Evolutionary conservation across 768 basidiomycete genomes (phyloP), one percentile per base, ranked within the genome.

Genomic region (Mrakia gelida): DNA sequence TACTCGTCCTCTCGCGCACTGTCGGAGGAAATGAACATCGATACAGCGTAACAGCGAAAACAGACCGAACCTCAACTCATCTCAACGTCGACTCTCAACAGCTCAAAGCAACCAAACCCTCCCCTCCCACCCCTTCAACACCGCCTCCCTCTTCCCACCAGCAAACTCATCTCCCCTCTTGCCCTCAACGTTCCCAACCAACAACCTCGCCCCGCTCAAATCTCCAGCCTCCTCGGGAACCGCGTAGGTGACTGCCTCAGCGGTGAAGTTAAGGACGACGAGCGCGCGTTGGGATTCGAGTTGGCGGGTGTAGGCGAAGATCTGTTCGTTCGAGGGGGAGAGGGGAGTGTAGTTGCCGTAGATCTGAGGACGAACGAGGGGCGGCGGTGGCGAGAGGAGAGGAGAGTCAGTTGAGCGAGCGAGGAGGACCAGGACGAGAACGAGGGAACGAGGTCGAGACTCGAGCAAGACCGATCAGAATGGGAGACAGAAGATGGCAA

Each of bases 311-410:
- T 88, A 91, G 0, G 88, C 88, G 75, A 91, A 89, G 30, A 89
- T 86, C 38, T 86, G 80, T 38, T 88, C 85, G 81, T 91, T 85
- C 0, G 82, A 81, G 0, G 84, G 81, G 11, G 87, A 86, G 6
- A 90, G 82, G 49, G 89, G 86, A 9, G 82, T 80, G 80, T 91
- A 92, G 56, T 87, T 86, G 23, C 92, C 92, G 81, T 89, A 89
- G 3, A 89, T 86, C 79, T 73, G 49, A 32, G 13, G 3, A 63
- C 30, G 67, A 68, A 15, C 5, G 3, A 4, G 49, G 10, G 38
- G 10, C 23, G 43, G 16, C 8, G 21, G 52, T 2, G 49, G 6
- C 4, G 18, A 26, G 54, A 38, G 49, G 13, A 30, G 10, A 30
- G 23, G 43, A 10, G 23, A 26, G 6, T 28, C 38, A 52, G 70